Evolutionary conservation across 2,329 filamentous ascomycete species (phyloP), one percentile per base, ranked within the genome.

Genomic region (Arthrobotrys entomopaga): DNA sequence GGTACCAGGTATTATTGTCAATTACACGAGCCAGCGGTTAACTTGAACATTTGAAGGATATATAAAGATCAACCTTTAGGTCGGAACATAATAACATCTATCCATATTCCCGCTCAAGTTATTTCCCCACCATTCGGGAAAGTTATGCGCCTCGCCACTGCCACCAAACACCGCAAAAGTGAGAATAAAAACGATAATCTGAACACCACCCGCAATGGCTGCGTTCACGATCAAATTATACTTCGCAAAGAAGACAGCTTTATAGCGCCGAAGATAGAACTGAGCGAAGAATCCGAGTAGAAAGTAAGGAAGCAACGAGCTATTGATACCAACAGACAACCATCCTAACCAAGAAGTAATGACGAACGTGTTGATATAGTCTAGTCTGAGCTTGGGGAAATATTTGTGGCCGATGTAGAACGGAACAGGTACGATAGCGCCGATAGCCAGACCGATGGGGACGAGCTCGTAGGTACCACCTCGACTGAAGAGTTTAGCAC

Each of bases 141-240:
- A 83, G 0, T 80, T 77, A 46, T 78, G 72, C 1, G 78, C 76
- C n/a, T 79, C 78, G 1, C 83, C 83, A 64, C 80, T 81, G 0
- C 82, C 83, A 5, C 84, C 84, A 49, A 83, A 81, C 0, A 85
- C 81, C 0, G 81, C 81, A 78, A 84, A 83, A 0, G 81, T 82
- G 1, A 83, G 69, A 26, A 84, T 80, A 48, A 84, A 83, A 11
- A 83, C 79, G 4, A 82, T 78, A 0, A 82, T 80, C 52, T 82
- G 79, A 59, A 81, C 81, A 0, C 81, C 82, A 2, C 82, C 82
- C 53, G 82, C 81, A 42, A 83, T 77, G 1, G 81, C 82, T 1
- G 81, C 83, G 0, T 80, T 80, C 3, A 83, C 78, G 2, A 84
- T 76, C 66, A 83, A 83, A 56, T 82, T 82, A 69, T 82, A 84